Conservation (phyloP, 129 eudicot genomes). For the Centella asiatica region DNA sequence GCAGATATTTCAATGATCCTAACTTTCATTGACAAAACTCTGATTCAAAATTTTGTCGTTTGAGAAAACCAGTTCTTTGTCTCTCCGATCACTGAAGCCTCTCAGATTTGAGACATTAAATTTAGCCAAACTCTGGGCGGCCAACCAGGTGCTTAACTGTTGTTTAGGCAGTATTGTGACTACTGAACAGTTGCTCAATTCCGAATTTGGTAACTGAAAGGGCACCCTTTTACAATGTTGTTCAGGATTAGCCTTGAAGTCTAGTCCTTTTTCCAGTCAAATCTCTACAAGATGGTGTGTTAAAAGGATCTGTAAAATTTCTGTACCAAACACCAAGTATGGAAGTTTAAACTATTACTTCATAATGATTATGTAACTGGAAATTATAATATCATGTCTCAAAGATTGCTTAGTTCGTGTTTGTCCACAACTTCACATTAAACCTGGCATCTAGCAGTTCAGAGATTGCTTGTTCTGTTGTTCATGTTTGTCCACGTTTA, state of each 20-base stretch:
- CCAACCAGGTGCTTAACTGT: not conserved
- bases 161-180: not conserved
- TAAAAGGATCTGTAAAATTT: not conserved
- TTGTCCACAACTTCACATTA: slow-evolving; percentile 1
- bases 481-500: not conserved
- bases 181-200: not conserved
- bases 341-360: too few relatives aligned
- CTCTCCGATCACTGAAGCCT: not conserved
- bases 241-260: not conserved
- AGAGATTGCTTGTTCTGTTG: not conserved
- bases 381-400: not conserved
- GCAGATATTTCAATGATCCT: not conserved
- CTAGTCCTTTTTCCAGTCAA: not conserved
- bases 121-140: too few relatives aligned
- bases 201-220: too few relatives aligned
- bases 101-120: not conserved
- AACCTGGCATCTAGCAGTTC: not conserved
- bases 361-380: not conserved
- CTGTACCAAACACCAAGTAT: not conserved
- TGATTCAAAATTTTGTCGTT: not conserved
- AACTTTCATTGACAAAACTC: not conserved
- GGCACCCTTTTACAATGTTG: not conserved
- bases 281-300: not conserved
- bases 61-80: not conserved
- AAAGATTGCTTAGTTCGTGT: not conserved